A percentile compares a stretch with the other conserved stretches of the same genome.
phyloP scores from a whole-genome alignment of 495 filamentous ascomycete species.

The Astrothelium subdiscretum region DNA sequence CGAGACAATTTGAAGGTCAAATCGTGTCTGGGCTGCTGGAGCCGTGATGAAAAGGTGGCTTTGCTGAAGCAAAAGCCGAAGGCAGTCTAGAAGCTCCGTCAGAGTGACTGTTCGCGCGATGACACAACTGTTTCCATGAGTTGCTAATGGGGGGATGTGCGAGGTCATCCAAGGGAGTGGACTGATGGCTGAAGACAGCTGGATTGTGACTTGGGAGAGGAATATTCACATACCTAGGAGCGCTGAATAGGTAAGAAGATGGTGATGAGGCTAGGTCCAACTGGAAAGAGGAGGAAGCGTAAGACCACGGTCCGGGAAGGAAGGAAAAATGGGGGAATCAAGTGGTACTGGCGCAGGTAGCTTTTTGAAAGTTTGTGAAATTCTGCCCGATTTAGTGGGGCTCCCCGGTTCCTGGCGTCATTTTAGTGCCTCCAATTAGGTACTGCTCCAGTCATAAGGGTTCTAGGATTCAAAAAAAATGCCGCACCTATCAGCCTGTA shows the following conservation, averaged over 20 bases:
- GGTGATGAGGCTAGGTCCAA: too few species aligned
- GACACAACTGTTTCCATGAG: not conserved
- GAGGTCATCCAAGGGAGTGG: too few species aligned
- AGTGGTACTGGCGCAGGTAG: not conserved
- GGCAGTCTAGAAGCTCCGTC: not conserved
- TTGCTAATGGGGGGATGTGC: not conserved
- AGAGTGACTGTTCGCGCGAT: not conserved
- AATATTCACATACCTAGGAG: too few species aligned
- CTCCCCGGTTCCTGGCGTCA: not conserved
- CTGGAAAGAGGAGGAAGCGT: too few species aligned
- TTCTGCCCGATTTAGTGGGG: not conserved
- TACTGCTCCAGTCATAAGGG: not conserved
- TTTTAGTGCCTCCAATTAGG: not conserved
- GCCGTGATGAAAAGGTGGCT: slow-evolving; percentile 61
- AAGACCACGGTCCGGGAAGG: not conserved
- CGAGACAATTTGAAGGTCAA: slow-evolving; percentile 71
- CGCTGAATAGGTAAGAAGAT: too few species aligned
- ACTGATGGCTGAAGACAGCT: too few species aligned
- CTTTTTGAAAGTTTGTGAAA: not conserved
- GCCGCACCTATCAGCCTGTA: not conserved
- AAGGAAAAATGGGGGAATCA: not conserved
- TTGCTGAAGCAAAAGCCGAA: slow-evolving; percentile 60
- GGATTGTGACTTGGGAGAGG: too few species aligned
- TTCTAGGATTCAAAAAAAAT: not conserved
- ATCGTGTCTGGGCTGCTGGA: slow-evolving; percentile 48